Percentiles rank a stretch among this genome's conserved stretches.
phyloP scores from a whole-genome alignment of 257 asterid genomes.

The Nicotiana noctiflora region DNA sequence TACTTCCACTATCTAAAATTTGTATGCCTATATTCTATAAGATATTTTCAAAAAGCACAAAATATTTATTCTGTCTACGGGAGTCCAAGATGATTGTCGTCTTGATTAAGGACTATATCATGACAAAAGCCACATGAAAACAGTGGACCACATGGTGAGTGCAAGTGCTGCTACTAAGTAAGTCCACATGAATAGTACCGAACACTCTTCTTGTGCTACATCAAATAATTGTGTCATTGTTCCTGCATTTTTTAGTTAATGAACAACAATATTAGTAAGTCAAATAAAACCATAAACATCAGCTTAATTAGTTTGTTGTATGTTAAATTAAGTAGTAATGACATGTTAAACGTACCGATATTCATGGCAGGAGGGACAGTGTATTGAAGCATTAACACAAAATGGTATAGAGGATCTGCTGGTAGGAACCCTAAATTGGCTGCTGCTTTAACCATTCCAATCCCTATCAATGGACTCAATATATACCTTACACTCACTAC shows the following conservation, averaged over 20 bases:
- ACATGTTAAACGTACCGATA: conserved; percentile 35
- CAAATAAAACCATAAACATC: neutral
- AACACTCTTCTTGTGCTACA: conserved; percentile 89
- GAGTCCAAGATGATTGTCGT: neutral
- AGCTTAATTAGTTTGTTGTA: neutral
- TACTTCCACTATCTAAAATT: too few species aligned
- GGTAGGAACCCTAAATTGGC: conserved; percentile 61
- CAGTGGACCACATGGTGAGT: conserved; percentile 77
- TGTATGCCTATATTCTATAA: too few species aligned
- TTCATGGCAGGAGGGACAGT: conserved; percentile 90
- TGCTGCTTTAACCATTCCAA: conserved; percentile 64
- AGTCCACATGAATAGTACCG: conserved; percentile 79
- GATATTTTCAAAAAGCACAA: too few species aligned
- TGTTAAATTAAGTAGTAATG: neutral
- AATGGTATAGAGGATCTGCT: conserved; percentile 73
- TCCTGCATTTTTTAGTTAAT: conserved; percentile 30
- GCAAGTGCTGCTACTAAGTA: conserved; percentile 68
- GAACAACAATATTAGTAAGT: too few species aligned
- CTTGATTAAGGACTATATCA: neutral
- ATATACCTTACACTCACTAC: conserved; percentile 57
- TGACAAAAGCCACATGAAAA: conserved; percentile 85
- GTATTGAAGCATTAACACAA: conserved; percentile 77
- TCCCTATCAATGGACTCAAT: conserved; percentile 63
- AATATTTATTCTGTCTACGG: neutral
- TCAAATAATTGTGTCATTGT: conserved; percentile 87